A percentile compares a stretch with the other conserved stretches of the same genome.
phyloP scores from a whole-genome alignment of 1,139 yeast genomes.

The Lodderomyces margitis region DNA sequence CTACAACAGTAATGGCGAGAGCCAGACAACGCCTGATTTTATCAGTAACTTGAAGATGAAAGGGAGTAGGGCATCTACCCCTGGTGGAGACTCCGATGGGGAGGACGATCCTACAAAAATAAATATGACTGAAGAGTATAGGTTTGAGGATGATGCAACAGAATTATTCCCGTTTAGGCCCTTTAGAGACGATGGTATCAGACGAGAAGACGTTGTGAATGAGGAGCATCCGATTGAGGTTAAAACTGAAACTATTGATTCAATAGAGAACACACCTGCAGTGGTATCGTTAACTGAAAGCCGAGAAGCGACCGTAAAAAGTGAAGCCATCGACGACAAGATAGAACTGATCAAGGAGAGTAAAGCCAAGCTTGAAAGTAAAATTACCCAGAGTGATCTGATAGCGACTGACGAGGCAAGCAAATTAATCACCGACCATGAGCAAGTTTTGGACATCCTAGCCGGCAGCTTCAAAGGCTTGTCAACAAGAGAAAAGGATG shows the following conservation, averaged over 20 bases:
- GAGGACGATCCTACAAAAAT: slow-evolving; percentile 47
- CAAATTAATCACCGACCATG: slow-evolving; percentile 34
- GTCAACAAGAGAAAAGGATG: slow-evolving; percentile 16
- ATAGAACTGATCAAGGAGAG: slow-evolving; percentile 27
- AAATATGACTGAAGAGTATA: slow-evolving; percentile 61
- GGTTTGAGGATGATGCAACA: slow-evolving; percentile 48
- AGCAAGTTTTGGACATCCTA: slow-evolving; percentile 27
- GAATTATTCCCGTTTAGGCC: slow-evolving; percentile 46
- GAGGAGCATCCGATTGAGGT: slow-evolving; percentile 10
- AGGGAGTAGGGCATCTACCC: slow-evolving; percentile 2
- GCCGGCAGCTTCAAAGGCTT: slow-evolving; percentile 25
- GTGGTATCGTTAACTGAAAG: slow-evolving; percentile 13
- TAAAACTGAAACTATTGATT: slow-evolving; percentile 12
- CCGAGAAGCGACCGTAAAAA: slow-evolving; percentile 34
- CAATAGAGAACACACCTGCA: slow-evolving; percentile 13
- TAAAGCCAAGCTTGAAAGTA: slow-evolving; percentile 31
- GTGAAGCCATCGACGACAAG: slow-evolving; percentile 31
- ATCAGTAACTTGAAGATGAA: slow-evolving; percentile 37
- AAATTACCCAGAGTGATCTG: slow-evolving; percentile 29
- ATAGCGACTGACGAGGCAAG: slow-evolving; percentile 31
- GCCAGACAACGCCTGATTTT: slow-evolving; percentile 38
- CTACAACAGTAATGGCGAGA: slow-evolving; percentile 20
- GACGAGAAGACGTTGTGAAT: slow-evolving; percentile 1
- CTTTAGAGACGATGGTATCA: slow-evolving; percentile 21
- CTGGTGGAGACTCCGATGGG: slow-evolving; percentile 21